These are phyloP conservation scores for Fusarium sp. DNA, from an alignment of 2,329 filamentous ascomycete genomes.

Conservation along the genomic window DNA sequence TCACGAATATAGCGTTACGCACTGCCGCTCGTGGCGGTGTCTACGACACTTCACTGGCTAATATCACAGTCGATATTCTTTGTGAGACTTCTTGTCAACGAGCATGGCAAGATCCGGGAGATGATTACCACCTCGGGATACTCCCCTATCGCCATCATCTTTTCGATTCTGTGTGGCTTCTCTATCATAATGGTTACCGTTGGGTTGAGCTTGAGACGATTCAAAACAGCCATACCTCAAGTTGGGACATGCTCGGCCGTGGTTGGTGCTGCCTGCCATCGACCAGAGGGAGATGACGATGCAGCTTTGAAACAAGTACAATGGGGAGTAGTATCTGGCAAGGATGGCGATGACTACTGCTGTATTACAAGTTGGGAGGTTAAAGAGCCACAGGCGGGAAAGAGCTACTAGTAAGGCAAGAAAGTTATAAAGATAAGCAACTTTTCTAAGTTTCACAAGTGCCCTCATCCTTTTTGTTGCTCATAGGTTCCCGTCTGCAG, in stretches of 20 bases:
- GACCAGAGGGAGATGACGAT: background rate
- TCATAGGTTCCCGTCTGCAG: too few species aligned
- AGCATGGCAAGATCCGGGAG: background rate
- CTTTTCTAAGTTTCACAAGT: too few species aligned
- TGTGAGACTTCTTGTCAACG: background rate
- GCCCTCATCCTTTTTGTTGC: too few species aligned
- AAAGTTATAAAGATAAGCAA: too few species aligned
- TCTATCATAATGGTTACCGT: background rate
- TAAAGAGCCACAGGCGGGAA: too few species aligned
- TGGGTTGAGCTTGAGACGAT: background rate
- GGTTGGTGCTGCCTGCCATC: conserved; percentile 4
- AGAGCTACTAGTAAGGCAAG: too few species aligned
- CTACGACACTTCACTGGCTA: conserved; percentile 2
- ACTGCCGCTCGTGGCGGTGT: background rate
- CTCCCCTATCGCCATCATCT: conserved; percentile 7
- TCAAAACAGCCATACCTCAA: background rate
- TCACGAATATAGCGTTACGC: conserved; percentile 1
- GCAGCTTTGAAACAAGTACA: conserved; percentile 1
- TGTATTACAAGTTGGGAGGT: too few species aligned
- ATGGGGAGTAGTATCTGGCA: background rate
- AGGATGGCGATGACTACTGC: too few species aligned
- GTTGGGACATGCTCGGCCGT: conserved; percentile 9
- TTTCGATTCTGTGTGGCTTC: background rate
- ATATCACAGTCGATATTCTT: conserved; percentile 14
- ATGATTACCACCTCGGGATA: conserved; percentile 1